Evolutionary conservation across 2,329 filamentous ascomycete genomes (phyloP), one percentile per base, ranked within the genome.

Genomic region (Davidsoniella australis): DNA sequence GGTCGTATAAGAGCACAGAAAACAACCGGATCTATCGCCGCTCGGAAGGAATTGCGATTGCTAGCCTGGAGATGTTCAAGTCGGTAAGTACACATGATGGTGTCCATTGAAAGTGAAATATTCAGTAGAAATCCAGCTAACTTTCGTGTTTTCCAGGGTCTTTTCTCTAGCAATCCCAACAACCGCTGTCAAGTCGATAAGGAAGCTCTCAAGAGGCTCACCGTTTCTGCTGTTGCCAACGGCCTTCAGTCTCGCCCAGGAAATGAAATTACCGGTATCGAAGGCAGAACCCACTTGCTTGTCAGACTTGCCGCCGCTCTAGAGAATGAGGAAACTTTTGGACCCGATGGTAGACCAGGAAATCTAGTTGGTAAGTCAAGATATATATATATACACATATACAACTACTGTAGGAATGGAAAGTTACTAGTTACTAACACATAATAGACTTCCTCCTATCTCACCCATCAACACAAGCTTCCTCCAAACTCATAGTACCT

Each of bases 111-210:
- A n/a, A 20, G 7, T 29, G 17, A 16, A 6, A 9, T 9, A 45
- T 29, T 6, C 16, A 41, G 17, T 24, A 1, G 16, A 29, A n/a
- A 29, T 12, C 23, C 8, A 10, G 14, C 43, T 42, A 36, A 45
- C 48, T 33, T 26, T 8, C 16, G 12, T 17, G 44, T 18, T 18
- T 12, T 24, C 40, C 20, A 76, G 68, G 91, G 91, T 33, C 61
- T 85, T 33, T 96, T 96, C 66, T 94, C 87, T 55, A 84, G 87
- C 63, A 77, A 89, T 60, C 70, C 76, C 2, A 72, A 67, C 51
- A 86, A 94, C 64, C 87, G 86, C 46, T 85, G 78, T 59, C 88
- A 94, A 63, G 91, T 96, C 24, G 89, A 98, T 66, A 86, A 82
- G 55, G 76, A 77, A 5, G 91, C 82, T 0, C 68, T 98, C 56